phyloP scores from a whole-genome alignment of 2,329 filamentous ascomycete genomes.

The Pestalotiopsis sp. region DNA sequence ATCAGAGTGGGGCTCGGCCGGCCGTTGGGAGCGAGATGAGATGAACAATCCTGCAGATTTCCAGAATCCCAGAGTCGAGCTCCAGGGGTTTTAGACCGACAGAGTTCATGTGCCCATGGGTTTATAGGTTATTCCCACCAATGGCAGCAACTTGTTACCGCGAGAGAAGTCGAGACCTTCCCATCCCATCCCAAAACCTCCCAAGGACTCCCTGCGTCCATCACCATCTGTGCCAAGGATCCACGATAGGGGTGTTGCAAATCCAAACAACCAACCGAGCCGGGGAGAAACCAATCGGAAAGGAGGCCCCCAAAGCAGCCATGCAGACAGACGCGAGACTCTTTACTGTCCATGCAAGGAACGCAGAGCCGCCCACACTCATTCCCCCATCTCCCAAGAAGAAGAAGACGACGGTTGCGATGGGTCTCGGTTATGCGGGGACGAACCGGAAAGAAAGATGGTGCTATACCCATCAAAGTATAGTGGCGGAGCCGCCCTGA shows the following conservation, averaged over 20 bases:
- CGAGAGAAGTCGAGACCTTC: neutral
- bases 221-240: constrained; percentile 1
- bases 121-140: neutral
- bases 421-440: constrained; percentile 9
- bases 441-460: neutral
- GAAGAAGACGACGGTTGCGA: neutral
- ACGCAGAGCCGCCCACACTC: neutral
- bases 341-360: neutral
- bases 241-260: neutral
- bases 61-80: neutral
- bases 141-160: neutral
- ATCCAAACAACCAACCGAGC: neutral
- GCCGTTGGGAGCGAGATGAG: neutral
- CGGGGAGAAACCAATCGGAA: neutral
- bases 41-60: neutral
- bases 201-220: neutral
- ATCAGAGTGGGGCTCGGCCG: neutral
- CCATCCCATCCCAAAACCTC: no score
- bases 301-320: neutral
- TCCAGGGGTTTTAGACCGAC: neutral
- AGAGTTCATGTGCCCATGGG: neutral
- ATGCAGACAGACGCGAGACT: neutral
- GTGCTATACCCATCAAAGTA: neutral
- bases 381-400: neutral
- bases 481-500: neutral